Percentiles rank a stretch among this genome's conserved stretches.
Conservation (phyloP, 805 yeast genomes). For the Zygotorulaspora danielsina region DNA sequence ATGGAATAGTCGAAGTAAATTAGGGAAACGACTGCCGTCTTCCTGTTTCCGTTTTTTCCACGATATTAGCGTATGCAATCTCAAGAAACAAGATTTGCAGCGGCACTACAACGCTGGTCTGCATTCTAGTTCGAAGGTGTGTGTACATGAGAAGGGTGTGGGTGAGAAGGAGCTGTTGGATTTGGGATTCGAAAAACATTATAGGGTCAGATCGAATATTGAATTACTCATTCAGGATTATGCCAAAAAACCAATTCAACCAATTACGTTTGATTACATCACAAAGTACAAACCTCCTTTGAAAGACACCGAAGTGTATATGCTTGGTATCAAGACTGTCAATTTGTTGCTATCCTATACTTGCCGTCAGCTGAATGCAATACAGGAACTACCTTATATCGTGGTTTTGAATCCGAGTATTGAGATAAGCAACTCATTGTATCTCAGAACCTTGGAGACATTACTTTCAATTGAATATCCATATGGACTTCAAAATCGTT, state of each 20-base stretch:
- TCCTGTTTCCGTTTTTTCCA: background rate
- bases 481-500: slow-evolving; percentile 50
- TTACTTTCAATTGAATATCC: slow-evolving; percentile 43
- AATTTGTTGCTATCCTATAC: slow-evolving; percentile 55
- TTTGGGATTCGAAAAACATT: slow-evolving; percentile 45
- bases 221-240: slow-evolving; percentile 57
- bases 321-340: slow-evolving; percentile 52
- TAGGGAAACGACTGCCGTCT: background rate
- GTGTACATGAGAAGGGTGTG: slow-evolving; percentile 2
- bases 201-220: slow-evolving; percentile 52
- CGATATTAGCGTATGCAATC: background rate
- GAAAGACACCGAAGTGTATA: slow-evolving; percentile 31
- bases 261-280: slow-evolving; percentile 48
- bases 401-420: slow-evolving; percentile 84
- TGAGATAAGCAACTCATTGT: slow-evolving; percentile 68
- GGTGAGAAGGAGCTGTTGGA: slow-evolving; percentile 8
- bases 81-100: background rate
- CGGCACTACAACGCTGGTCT: background rate
- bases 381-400: slow-evolving; percentile 75
- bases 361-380: slow-evolving; percentile 65
- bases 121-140: slow-evolving; percentile 1
- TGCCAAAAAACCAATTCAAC: slow-evolving; percentile 49
- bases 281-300: slow-evolving; percentile 39
- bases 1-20: background rate
- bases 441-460: slow-evolving; percentile 62